These are phyloP conservation scores for Starmerella vaccinii DNA, from an alignment of 805 yeast genomes.

Conservation along the genomic window DNA sequence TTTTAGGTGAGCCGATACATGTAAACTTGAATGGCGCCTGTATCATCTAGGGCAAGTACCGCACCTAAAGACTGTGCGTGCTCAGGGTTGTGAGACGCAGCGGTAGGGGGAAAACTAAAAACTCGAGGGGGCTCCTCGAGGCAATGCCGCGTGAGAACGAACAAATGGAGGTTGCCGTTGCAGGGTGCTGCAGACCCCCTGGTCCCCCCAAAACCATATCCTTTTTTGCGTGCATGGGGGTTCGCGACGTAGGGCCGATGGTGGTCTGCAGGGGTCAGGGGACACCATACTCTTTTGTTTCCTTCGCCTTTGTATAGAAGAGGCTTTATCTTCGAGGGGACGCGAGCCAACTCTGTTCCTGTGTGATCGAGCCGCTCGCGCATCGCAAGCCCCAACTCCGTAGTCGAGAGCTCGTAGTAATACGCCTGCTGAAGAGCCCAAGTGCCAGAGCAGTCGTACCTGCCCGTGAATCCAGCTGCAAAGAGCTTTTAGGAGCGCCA, in stretches of 20 bases:
- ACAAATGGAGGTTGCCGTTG: not conserved
- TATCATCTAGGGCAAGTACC: not conserved
- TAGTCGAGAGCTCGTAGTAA: not conserved
- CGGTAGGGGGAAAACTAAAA: not conserved
- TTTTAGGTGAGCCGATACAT: no score
- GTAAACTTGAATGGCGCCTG: not conserved
- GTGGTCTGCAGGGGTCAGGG: slow-evolving; percentile 1
- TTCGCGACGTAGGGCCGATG: not conserved
- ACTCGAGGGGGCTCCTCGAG: not conserved
- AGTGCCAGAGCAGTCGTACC: not conserved
- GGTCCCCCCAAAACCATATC: not conserved
- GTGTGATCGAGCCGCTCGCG: not conserved
- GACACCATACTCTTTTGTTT: slow-evolving; percentile 2
- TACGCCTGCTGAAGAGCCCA: not conserved
- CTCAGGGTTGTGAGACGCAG: slow-evolving; percentile 1
- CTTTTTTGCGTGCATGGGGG: slow-evolving; percentile 1
- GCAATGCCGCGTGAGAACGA: not conserved
- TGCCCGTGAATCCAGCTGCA: not conserved
- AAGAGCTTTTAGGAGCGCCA: not conserved
- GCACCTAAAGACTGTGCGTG: not conserved
- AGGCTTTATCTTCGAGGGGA: not conserved
- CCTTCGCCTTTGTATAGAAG: not conserved
- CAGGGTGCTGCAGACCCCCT: not conserved
- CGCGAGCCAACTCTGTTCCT: not conserved
- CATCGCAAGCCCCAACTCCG: not conserved